phyloP scores from a whole-genome alignment of 768 basidiomycete species.

The Tylopilus sp. region DNA sequence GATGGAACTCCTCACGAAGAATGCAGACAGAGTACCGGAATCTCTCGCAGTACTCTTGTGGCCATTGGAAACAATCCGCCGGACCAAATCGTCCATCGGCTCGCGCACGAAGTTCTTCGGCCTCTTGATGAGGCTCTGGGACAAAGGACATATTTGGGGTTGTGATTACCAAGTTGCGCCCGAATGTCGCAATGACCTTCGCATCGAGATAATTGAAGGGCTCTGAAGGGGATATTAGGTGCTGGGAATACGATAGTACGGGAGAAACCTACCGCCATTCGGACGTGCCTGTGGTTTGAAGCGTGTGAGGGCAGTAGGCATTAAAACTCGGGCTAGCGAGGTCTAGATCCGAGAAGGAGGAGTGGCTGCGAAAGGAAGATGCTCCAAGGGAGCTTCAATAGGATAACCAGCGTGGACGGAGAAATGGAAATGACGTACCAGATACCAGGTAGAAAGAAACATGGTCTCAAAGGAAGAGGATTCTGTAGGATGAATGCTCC shows the following conservation, averaged over 20 bases:
- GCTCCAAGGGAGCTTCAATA: too few species aligned
- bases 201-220: neutral
- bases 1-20: neutral
- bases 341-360: too few species aligned
- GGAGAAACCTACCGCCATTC: neutral
- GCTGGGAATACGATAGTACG: neutral
- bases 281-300: neutral
- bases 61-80: neutral
- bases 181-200: neutral
- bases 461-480: too few species aligned
- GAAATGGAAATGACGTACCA: too few species aligned
- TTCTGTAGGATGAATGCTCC: too few species aligned
- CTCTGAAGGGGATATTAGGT: neutral
- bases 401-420: too few species aligned
- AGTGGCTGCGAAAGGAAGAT: too few species aligned
- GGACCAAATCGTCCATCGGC: neutral
- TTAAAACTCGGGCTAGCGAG: too few species aligned
- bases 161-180: neutral
- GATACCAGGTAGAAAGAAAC: too few species aligned
- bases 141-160: neutral
- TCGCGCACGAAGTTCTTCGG: neutral
- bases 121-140: neutral
- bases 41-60: neutral
- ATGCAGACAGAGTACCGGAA: neutral
- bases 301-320: neutral